These are phyloP conservation scores for Trypanosoma scelopori DNA, from an alignment of 208 protist genomes.

Conservation along the genomic window DNA sequence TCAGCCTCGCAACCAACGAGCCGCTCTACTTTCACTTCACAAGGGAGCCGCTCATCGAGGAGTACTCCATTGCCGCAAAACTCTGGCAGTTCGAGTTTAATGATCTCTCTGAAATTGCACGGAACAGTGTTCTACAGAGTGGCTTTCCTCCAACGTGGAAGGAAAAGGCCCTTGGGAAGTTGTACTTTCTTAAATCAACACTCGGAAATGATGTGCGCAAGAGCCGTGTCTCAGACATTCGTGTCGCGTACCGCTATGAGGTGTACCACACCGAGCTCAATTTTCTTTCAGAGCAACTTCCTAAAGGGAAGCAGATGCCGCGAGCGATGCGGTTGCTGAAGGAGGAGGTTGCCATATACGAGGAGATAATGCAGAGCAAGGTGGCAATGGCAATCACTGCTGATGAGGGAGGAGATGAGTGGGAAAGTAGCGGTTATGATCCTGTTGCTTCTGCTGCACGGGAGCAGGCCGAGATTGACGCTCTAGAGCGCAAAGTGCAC, in stretches of 20 bases:
- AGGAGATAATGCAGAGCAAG: conserved; percentile 35
- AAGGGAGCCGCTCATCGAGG: conserved; percentile 98
- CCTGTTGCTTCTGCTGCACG: conserved; percentile 21
- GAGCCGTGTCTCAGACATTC: conserved; percentile 96
- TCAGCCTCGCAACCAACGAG: conserved; percentile 98
- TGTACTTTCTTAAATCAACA: conserved; percentile 87
- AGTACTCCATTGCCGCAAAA: conserved; percentile 98
- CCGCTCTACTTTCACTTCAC: conserved; percentile 95
- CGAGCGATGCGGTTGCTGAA: conserved; percentile 70
- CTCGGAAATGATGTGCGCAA: conserved; percentile 92
- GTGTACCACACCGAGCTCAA: conserved; percentile 90
- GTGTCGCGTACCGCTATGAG: conserved; percentile 94
- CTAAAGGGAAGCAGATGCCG: conserved; percentile 43
- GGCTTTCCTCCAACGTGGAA: conserved; percentile 95
- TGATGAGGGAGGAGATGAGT: conserved; percentile 9
- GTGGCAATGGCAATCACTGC: conserved; percentile 6
- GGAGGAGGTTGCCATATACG: conserved; percentile 69
- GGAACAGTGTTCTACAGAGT: conserved; percentile 95
- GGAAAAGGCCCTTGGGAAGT: conserved; percentile 90
- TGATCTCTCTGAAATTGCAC: conserved; percentile 98
- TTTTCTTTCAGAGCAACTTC: conserved; percentile 80
- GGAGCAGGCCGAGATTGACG: conserved; percentile 51
- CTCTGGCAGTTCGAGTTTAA: conserved; percentile 96
- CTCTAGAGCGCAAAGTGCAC: conserved; percentile 54
- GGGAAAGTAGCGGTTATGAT: conserved; percentile 5